A percentile compares a stretch with the other conserved stretches of the same genome.
These are phyloP conservation scores for Prunella vulgaris DNA, from an alignment of 257 asterid species.

Conservation along the genomic window DNA sequence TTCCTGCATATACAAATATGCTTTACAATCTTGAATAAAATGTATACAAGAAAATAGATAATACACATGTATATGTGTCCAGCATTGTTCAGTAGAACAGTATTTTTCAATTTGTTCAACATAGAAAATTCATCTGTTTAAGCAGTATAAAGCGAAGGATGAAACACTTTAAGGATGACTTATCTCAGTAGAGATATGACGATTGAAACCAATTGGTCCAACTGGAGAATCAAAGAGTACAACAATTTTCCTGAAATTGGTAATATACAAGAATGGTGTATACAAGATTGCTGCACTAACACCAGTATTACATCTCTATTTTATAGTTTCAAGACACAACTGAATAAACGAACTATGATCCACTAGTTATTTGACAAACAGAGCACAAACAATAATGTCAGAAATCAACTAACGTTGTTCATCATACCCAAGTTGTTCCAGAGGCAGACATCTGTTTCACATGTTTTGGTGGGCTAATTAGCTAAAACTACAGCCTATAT, in stretches of 20 bases:
- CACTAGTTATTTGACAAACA: not conserved
- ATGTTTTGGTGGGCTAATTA: not conserved
- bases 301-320: not conserved
- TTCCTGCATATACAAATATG: slow-evolving; percentile 52
- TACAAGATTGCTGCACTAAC: not conserved
- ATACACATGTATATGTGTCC: not conserved
- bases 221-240: not conserved
- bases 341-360: not conserved
- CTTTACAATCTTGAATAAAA: not conserved
- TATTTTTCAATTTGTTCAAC: not conserved
- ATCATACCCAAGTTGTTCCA: not conserved
- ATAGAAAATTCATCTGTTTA: not conserved
- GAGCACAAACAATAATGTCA: not conserved
- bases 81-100: not conserved
- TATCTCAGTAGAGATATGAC: not conserved
- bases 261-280: not conserved
- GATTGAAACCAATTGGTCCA: not conserved
- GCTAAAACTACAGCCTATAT: not conserved
- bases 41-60: not conserved
- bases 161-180: not conserved
- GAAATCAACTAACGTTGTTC: not conserved
- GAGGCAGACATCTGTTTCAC: not conserved
- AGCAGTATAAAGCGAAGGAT: not conserved
- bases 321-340: not conserved
- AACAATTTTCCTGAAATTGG: not conserved